Conservation (phyloP, 1,284 basidiomycete genomes). For the Pisolithus thermaeus region DNA sequence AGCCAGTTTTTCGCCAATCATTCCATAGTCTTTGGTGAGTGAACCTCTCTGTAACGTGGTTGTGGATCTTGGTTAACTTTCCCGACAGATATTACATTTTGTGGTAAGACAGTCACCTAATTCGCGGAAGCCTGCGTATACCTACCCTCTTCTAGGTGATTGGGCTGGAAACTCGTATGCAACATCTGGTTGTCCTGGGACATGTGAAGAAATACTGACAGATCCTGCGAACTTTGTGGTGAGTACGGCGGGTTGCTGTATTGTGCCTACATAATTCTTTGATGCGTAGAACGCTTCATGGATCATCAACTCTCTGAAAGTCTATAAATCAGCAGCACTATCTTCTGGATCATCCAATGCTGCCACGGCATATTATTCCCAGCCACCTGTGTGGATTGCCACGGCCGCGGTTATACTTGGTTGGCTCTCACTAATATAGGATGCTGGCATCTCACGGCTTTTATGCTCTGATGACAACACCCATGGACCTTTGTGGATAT, state of each 20-base stretch:
- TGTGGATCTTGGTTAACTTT: constrained; percentile 9
- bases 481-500: neutral
- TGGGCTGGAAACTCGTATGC: constrained; percentile 78
- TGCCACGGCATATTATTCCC: constrained; percentile 2
- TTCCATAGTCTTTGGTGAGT: constrained; percentile 53
- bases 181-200: constrained; percentile 68
- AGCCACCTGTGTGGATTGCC: constrained; percentile 6
- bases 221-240: constrained; percentile 67
- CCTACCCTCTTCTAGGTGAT: constrained; percentile 44
- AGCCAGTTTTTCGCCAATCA: constrained; percentile 53
- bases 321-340: constrained; percentile 43
- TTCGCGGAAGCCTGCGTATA: constrained; percentile 6
- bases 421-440: constrained; percentile 16
- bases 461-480: neutral
- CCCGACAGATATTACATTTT: constrained; percentile 72
- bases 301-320: constrained; percentile 51
- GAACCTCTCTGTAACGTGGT: constrained; percentile 7
- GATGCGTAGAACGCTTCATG: constrained; percentile 48
- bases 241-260: constrained; percentile 17
- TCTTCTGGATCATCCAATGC: constrained; percentile 24
- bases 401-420: constrained; percentile 4
- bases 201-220: constrained; percentile 57
- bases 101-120: constrained; percentile 40
- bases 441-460: neutral
- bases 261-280: neutral